Evolutionary conservation across 2,329 filamentous ascomycete genomes (phyloP), one percentile per base, ranked within the genome.

Genomic region (Alternaria incomplexa): DNA sequence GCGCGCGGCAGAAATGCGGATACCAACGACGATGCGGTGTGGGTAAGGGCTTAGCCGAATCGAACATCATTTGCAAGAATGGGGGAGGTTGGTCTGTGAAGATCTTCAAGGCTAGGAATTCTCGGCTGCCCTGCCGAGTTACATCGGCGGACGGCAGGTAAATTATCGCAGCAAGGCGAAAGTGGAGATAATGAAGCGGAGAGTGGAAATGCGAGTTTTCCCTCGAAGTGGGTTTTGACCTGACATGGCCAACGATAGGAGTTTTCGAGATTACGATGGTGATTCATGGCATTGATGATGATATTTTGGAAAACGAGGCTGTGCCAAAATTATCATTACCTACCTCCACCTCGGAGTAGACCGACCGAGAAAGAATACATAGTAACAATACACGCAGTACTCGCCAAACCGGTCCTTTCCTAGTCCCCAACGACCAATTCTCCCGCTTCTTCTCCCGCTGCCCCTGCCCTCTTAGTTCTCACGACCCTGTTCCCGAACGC

Each of bases 1-100:
- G 48, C 48, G 48, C 48, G 48, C 48, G 48, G 48, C 48, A 52
- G 48, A 52, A 52, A 52, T 52, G 30, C 30, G 48, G 48, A 52
- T 52, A 36, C 48, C 32, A 26, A 40, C 20, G 13, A 52, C 20
- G 32, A 30, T 32, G 22, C 28, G 28, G 28, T 51, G 17, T 36
- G 20, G 48, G 48, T n/a, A 40, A 52, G 20, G 10, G 48, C 30
- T 52, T 52, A 40, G 48, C 48, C 48, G 48, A 40, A 32, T 32
- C 48, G 48, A 52, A 22, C 48, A 36, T 52, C 20, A 40, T 40
- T 32, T 52, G 48, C 20, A 40, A 36, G 22, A 40, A 40, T 40
- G 15, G 20, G 30, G 10, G 48, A 52, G 30, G 20, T 30, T 52
- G 48, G 48, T 52, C 48, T 52, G 30, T 32, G 48, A 52, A 52